phyloP scores from a whole-genome alignment of 2,329 filamentous ascomycete genomes.

The Pseudocercospora vitis region DNA sequence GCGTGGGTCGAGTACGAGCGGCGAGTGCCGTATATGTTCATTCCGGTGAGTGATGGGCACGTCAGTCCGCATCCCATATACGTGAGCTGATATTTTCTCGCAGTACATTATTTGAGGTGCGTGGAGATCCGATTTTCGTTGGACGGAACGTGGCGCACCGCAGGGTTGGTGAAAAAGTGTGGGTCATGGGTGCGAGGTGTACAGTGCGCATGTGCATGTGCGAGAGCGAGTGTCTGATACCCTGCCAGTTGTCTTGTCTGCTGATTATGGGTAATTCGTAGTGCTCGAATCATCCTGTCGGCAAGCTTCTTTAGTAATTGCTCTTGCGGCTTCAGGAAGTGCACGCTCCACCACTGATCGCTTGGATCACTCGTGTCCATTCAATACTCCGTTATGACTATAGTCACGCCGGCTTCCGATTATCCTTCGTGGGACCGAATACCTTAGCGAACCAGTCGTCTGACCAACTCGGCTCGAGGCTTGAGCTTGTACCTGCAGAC shows the following conservation, averaged over 20 bases:
- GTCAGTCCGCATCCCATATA: background rate
- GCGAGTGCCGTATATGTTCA: slow-evolving; percentile 79
- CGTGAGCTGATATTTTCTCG: slow-evolving; percentile 14
- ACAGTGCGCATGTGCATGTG: slow-evolving; percentile 1
- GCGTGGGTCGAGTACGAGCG: slow-evolving; percentile 79
- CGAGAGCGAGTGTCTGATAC: background rate
- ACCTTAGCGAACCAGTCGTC: no score
- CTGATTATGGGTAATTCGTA: background rate
- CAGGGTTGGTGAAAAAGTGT: background rate
- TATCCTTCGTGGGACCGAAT: no score
- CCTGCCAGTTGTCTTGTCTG: background rate
- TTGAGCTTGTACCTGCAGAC: no score
- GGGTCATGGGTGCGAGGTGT: background rate
- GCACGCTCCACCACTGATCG: background rate
- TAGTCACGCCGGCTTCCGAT: no score
- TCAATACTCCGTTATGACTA: no score
- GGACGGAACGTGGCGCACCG: slow-evolving; percentile 3
- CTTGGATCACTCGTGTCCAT: no score
- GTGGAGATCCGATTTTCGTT: background rate
- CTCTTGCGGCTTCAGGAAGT: no score
- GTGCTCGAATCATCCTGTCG: background rate
- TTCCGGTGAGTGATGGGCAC: slow-evolving; percentile 54
- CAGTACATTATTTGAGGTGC: slow-evolving; percentile 26
- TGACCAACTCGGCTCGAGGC: no score
- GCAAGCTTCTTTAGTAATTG: background rate